These are phyloP conservation scores for Trichoderma arundinaceum DNA, from an alignment of 2,329 filamentous ascomycete species.

Conservation along the genomic window DNA sequence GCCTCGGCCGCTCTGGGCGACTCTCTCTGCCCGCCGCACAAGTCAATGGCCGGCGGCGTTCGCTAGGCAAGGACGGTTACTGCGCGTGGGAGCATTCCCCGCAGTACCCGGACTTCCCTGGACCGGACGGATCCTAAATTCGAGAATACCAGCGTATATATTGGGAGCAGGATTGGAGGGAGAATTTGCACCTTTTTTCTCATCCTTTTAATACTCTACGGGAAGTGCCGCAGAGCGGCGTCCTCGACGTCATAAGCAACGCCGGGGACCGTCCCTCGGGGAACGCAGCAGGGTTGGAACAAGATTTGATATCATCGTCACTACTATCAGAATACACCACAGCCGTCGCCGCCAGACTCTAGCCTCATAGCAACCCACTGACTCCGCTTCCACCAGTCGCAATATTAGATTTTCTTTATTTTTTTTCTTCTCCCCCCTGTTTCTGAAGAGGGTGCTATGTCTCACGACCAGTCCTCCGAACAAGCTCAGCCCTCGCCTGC, in stretches of 20 bases:
- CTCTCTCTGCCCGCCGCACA: slow-evolving; percentile 34
- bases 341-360: neutral
- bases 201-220: neutral
- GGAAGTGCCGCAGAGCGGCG: slow-evolving; percentile 17
- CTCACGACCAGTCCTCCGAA: slow-evolving; percentile 55
- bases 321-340: neutral
- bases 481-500: slow-evolving; percentile 42
- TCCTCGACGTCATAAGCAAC: slow-evolving; percentile 20
- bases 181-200: neutral
- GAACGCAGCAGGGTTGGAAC: neutral
- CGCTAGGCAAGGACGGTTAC: slow-evolving; percentile 61
- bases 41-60: slow-evolving; percentile 64
- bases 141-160: slow-evolving; percentile 3
- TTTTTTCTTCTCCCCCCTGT: neutral
- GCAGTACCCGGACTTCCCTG: slow-evolving; percentile 55
- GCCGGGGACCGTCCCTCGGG: slow-evolving; percentile 14
- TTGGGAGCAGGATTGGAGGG: neutral
- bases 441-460: slow-evolving; percentile 46
- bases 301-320: slow-evolving; percentile 20
- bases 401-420: neutral
- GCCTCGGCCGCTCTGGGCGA: slow-evolving; percentile 26
- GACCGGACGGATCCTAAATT: slow-evolving; percentile 34
- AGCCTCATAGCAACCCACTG: neutral
- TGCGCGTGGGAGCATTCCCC: slow-evolving; percentile 64
- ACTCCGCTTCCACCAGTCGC: neutral